Conservation (phyloP, 75 land plant genomes). For the Cupressus sempervirens region DNA sequence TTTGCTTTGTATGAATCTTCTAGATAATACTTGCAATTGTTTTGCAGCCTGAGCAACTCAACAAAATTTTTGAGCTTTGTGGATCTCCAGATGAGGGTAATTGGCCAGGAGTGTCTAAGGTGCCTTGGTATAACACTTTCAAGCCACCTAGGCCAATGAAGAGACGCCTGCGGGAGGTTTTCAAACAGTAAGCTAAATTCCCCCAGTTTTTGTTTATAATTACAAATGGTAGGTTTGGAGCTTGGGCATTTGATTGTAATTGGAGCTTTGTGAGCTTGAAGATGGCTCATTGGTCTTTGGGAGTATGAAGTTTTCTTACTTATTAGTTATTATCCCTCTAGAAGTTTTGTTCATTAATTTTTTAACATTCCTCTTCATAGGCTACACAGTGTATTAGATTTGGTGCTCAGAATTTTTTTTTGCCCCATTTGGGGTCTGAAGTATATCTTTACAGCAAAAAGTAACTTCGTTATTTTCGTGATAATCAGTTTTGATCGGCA, state of each 20-base stretch:
- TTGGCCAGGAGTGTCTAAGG: conserved; percentile 93
- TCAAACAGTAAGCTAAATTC: conserved; percentile 60
- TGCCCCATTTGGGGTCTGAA: not conserved
- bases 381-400: not conserved
- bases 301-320: not conserved
- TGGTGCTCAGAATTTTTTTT: not conserved
- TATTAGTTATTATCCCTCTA: not conserved
- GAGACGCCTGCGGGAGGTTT: conserved; percentile 77
- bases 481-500: conserved; percentile 78
- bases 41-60: conserved; percentile 78
- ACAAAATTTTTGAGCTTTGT: conserved; percentile 88
- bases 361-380: not conserved
- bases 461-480: not conserved
- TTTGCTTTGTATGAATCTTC: not conserved
- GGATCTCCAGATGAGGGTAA: conserved; percentile 85
- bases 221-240: not conserved
- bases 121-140: conserved; percentile 82
- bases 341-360: not conserved
- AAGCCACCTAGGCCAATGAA: conserved; percentile 73
- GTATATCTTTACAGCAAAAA: not conserved
- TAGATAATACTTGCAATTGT: conserved; percentile 7
- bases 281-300: not conserved
- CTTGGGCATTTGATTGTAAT: not conserved
- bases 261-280: not conserved
- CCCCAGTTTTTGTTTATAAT: not conserved